A percentile compares a stretch with the other conserved stretches of the same genome.
phyloP scores from a whole-genome alignment of 2,329 filamentous ascomycete genomes.

The Penicillium sp. region DNA sequence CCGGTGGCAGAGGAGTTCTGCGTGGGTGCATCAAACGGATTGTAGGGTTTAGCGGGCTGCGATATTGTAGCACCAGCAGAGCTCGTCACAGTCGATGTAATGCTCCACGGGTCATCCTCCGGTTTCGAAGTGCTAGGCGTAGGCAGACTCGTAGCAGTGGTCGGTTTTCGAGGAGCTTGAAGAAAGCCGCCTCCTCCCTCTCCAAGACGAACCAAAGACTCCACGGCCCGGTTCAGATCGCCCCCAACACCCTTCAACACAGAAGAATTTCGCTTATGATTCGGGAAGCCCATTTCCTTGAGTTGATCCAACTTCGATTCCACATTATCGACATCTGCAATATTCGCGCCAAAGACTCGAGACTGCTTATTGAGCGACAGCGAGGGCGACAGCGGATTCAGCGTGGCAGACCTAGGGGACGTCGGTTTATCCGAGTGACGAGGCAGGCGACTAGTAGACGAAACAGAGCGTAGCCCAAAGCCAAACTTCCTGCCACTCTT shows the following conservation, averaged over 20 bases:
- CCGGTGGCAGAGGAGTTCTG: slow-evolving; percentile 26
- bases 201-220: slow-evolving; percentile 77
- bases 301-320: slow-evolving; percentile 74
- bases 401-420: slow-evolving; percentile 19
- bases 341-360: slow-evolving; percentile 62
- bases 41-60: slow-evolving; percentile 46
- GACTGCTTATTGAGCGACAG: slow-evolving; percentile 27
- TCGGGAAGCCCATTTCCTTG: slow-evolving; percentile 86
- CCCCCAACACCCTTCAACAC: slow-evolving; percentile 80
- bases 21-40: slow-evolving; percentile 60
- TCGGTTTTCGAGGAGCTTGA: slow-evolving; percentile 50
- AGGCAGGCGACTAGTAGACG: slow-evolving; percentile 64
- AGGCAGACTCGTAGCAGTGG: slow-evolving; percentile 18
- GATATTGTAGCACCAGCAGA: slow-evolving; percentile 19
- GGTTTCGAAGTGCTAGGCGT: slow-evolving; percentile 36
- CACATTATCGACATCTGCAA: slow-evolving; percentile 51
- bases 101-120: slow-evolving; percentile 58
- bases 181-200: slow-evolving; percentile 53
- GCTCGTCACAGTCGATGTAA: slow-evolving; percentile 12
- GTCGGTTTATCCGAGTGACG: slow-evolving; percentile 54
- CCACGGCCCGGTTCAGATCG: slow-evolving; percentile 79
- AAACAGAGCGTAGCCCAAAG: slow-evolving; percentile 63
- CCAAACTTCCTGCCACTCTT: slow-evolving; percentile 60
- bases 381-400: slow-evolving; percentile 23
- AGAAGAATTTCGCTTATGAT: slow-evolving; percentile 74